phyloP scores from a whole-genome alignment of 306 rosid genomes.

The Mimosa pudica region DNA sequence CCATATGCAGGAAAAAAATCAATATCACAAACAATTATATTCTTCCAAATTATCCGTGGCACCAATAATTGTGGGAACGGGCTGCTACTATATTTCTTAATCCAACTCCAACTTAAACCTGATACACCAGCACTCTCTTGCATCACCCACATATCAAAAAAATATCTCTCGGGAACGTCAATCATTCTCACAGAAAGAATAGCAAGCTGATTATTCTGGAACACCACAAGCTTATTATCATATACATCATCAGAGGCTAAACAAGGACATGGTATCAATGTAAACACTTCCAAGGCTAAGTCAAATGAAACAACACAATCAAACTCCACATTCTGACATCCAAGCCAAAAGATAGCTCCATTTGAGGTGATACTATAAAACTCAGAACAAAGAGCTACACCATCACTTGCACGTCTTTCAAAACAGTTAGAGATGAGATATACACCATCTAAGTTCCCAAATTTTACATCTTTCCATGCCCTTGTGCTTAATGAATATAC shows the following conservation, averaged over 20 bases:
- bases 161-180: background rate
- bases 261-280: background rate
- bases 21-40: background rate
- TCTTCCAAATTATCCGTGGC: background rate
- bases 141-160: background rate
- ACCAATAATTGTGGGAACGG: background rate
- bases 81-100: background rate
- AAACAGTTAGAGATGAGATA: no score
- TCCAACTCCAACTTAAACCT: background rate
- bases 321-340: background rate
- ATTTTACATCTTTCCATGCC: background rate
- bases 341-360: no score
- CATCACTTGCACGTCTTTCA: no score
- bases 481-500: background rate
- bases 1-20: no score
- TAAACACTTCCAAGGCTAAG: background rate
- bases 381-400: no score
- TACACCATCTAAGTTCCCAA: no score
- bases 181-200: background rate
- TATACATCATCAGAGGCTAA: background rate
- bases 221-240: background rate
- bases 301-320: background rate
- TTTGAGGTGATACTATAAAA: no score
- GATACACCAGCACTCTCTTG: background rate
- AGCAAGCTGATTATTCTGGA: background rate